Percentiles rank a stretch among this genome's conserved stretches.
Evolutionary conservation across 352 stramenopile species (phyloP).

Genomic region (Phytophthora agathidicida): DNA sequence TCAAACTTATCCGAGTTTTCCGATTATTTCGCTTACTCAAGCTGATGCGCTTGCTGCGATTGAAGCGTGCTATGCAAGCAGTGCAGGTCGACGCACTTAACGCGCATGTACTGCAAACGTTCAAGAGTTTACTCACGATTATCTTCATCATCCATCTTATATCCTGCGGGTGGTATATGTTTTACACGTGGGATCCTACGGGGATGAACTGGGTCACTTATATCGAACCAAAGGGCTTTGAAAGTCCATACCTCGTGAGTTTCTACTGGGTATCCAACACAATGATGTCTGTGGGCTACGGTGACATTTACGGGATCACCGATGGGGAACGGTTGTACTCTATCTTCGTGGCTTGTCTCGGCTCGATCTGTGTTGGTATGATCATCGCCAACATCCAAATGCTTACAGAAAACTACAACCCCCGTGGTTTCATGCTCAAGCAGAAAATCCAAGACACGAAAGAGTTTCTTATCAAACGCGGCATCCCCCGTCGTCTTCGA

Average conservation of each 20-base stretch:
- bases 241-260: constrained; percentile 84
- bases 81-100: constrained; percentile 83
- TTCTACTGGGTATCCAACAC: constrained; percentile 95
- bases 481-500: constrained; percentile 65
- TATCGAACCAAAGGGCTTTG: constrained; percentile 45
- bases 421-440: constrained; percentile 71
- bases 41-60: constrained; percentile 69
- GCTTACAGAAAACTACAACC: constrained; percentile 93
- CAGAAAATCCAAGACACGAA: constrained; percentile 82
- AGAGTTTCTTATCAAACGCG: constrained; percentile 75
- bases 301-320: constrained; percentile 88
- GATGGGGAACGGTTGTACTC: constrained; percentile 83
- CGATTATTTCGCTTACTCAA: constrained; percentile 77
- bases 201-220: constrained; percentile 77
- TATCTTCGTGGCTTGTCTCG: constrained; percentile 84
- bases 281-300: constrained; percentile 94
- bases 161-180: constrained; percentile 80
- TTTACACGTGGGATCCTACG: constrained; percentile 80
- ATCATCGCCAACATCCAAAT: constrained; percentile 94
- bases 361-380: constrained; percentile 89
- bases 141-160: constrained; percentile 84
- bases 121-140: constrained; percentile 73
- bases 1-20: constrained; percentile 81
- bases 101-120: constrained; percentile 74
- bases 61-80: constrained; percentile 66